phyloP scores from a whole-genome alignment of 2,329 filamentous ascomycete species.

The Neonectria hederae region DNA sequence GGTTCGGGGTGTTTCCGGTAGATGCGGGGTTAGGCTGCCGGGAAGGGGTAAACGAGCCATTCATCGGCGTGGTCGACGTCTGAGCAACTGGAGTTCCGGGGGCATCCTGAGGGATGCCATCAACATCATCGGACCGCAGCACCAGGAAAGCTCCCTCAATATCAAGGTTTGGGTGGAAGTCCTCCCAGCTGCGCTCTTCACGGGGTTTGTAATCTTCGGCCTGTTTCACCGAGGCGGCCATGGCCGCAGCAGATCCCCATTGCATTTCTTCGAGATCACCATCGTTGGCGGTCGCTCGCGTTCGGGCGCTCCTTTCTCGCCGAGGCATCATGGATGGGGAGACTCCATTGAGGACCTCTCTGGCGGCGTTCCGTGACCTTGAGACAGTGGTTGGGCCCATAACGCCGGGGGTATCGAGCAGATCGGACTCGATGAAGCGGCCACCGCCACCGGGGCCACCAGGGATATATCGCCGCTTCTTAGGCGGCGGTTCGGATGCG shows the following conservation, averaged over 20 bases:
- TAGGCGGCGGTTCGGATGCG: slow-evolving; percentile 70
- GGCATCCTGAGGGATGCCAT: slow-evolving; percentile 67
- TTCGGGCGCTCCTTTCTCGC: slow-evolving; percentile 66
- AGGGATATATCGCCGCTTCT: slow-evolving; percentile 82
- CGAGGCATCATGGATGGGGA: slow-evolving; percentile 59
- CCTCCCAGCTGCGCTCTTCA: slow-evolving; percentile 96
- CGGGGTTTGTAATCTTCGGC: slow-evolving; percentile 97
- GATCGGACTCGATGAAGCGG: slow-evolving; percentile 80
- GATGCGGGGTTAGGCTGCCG: slow-evolving; percentile 56
- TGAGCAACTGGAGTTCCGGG: slow-evolving; percentile 50
- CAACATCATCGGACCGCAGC: slow-evolving; percentile 84
- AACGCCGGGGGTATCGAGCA: slow-evolving; percentile 64
- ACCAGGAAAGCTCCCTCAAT: slow-evolving; percentile 83
- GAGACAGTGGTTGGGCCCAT: slow-evolving; percentile 55
- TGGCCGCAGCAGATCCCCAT: slow-evolving; percentile 88
- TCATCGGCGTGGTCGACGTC: slow-evolving; percentile 43
- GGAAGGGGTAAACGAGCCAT: slow-evolving; percentile 58
- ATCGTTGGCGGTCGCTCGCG: slow-evolving; percentile 61
- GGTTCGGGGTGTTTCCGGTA: slow-evolving; percentile 55
- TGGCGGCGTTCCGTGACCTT: slow-evolving; percentile 60
- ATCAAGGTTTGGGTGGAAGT: slow-evolving; percentile 95
- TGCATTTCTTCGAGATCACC: slow-evolving; percentile 70
- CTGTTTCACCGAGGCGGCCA: slow-evolving; percentile 86
- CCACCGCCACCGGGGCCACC: slow-evolving; percentile 88
- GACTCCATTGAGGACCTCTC: slow-evolving; percentile 52